A percentile compares a stretch with the other conserved stretches of the same genome.
Evolutionary conservation across 805 yeast genomes (phyloP).

Genomic region (Allodekkera sacchari): DNA sequence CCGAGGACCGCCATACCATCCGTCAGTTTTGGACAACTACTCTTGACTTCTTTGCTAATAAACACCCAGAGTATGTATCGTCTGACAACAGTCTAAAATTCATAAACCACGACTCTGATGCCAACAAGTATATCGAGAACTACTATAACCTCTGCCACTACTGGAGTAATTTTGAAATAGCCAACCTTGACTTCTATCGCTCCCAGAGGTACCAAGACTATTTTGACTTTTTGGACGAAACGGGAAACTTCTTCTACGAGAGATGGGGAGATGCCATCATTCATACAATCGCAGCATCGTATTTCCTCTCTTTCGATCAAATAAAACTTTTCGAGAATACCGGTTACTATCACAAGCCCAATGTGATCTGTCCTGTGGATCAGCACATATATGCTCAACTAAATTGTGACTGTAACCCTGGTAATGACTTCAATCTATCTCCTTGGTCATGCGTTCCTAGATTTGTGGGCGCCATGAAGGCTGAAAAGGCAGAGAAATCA

Average conservation of each 20-base stretch:
- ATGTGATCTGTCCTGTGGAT: constrained; percentile 50
- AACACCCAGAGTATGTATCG: constrained; percentile 24
- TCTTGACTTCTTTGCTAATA: constrained; percentile 30
- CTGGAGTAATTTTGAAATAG: constrained; percentile 66
- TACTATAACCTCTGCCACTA: constrained; percentile 48
- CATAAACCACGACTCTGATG: constrained; percentile 35
- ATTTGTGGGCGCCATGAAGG: constrained; percentile 20
- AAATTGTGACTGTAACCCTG: constrained; percentile 42
- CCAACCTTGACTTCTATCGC: constrained; percentile 49
- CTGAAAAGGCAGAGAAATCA: neutral
- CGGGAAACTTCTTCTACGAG: constrained; percentile 67
- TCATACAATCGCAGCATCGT: constrained; percentile 56
- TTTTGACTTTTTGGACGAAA: constrained; percentile 47
- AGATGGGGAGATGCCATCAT: constrained; percentile 79
- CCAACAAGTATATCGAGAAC: constrained; percentile 31
- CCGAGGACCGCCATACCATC: constrained; percentile 39
- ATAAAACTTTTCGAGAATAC: constrained; percentile 54
- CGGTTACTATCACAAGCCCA: constrained; percentile 50
- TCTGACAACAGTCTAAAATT: constrained; percentile 33
- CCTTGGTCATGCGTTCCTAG: constrained; percentile 44
- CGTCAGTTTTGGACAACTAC: constrained; percentile 42
- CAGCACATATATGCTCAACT: constrained; percentile 33
- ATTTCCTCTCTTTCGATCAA: constrained; percentile 37
- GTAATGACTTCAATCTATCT: constrained; percentile 42
- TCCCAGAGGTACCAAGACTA: constrained; percentile 43